Evolutionary conservation across 176 grass and related monocot species (phyloP).

Genomic region (Ampelocalamus luodianensis): DNA sequence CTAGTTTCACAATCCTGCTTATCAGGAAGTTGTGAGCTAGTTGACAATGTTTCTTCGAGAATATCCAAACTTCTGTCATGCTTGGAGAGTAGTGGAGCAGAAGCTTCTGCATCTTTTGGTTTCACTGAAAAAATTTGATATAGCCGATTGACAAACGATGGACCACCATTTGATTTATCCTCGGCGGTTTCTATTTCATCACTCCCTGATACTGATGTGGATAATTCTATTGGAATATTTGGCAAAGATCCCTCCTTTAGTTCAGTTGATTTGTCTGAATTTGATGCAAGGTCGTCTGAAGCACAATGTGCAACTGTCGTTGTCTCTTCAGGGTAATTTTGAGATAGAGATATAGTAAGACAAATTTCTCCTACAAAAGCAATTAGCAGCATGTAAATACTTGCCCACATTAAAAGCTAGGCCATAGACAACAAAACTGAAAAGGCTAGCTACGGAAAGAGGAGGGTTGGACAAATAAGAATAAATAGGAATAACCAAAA

Average conservation of each 20-base stretch:
- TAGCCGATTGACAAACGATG: conserved; percentile 61
- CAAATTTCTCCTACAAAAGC: conserved; percentile 72
- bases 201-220: background rate
- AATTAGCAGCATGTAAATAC: conserved; percentile 8
- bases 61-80: conserved; percentile 34
- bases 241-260: conserved; percentile 59
- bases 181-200: conserved; percentile 52
- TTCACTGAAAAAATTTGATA: conserved; percentile 66
- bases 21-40: conserved; percentile 36
- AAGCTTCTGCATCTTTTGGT: conserved; percentile 51
- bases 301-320: conserved; percentile 20
- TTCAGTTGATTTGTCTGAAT: conserved; percentile 85
- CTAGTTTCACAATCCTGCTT: conserved; percentile 41
- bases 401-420: background rate
- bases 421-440: background rate
- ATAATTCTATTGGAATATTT: conserved; percentile 47
- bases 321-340: conserved; percentile 61
- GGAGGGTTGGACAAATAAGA: background rate
- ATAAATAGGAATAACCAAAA: background rate
- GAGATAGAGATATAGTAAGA: conserved; percentile 62
- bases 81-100: conserved; percentile 31
- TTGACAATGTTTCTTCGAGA: conserved; percentile 32
- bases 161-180: conserved; percentile 51
- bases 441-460: background rate
- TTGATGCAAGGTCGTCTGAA: conserved; percentile 74